These are phyloP conservation scores for Neurospora sp. DNA, from an alignment of 495 filamentous ascomycete genomes.

Conservation along the genomic window DNA sequence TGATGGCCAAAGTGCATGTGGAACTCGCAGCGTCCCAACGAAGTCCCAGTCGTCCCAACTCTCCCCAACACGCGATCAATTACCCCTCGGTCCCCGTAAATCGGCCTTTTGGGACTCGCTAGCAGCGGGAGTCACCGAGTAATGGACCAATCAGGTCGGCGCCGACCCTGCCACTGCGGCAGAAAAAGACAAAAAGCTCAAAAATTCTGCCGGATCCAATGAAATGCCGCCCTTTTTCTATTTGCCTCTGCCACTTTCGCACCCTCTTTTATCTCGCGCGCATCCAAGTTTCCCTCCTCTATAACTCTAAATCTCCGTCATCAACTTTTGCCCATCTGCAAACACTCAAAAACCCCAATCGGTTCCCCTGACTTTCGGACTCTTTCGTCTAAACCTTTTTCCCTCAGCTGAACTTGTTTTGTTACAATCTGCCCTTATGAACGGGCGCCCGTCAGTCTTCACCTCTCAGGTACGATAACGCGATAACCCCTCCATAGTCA, in stretches of 20 bases:
- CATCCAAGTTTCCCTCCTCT: constrained; percentile 1
- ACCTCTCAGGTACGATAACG: constrained; percentile 78
- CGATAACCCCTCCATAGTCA: background rate
- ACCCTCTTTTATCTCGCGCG: background rate
- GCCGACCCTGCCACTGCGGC: background rate
- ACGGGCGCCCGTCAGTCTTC: constrained; percentile 84
- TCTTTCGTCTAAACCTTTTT: constrained; percentile 3
- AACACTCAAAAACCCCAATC: background rate
- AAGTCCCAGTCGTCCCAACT: background rate
- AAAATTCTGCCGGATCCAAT: background rate
- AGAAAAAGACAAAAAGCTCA: background rate
- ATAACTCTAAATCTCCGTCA: background rate
- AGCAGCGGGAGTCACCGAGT: background rate
- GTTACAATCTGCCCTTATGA: constrained; percentile 66
- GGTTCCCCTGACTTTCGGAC: background rate
- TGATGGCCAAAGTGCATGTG: background rate
- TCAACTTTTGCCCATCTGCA: constrained; percentile 4
- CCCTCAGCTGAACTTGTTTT: constrained; percentile 16
- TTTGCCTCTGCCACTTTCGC: background rate
- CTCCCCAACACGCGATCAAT: background rate
- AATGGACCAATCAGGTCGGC: background rate
- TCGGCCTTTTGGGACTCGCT: background rate
- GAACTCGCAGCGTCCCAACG: background rate
- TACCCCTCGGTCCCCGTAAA: background rate
- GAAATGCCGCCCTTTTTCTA: background rate